Conservation (phyloP, 2,329 filamentous ascomycete genomes). For the Parastagonospora nodorum region DNA sequence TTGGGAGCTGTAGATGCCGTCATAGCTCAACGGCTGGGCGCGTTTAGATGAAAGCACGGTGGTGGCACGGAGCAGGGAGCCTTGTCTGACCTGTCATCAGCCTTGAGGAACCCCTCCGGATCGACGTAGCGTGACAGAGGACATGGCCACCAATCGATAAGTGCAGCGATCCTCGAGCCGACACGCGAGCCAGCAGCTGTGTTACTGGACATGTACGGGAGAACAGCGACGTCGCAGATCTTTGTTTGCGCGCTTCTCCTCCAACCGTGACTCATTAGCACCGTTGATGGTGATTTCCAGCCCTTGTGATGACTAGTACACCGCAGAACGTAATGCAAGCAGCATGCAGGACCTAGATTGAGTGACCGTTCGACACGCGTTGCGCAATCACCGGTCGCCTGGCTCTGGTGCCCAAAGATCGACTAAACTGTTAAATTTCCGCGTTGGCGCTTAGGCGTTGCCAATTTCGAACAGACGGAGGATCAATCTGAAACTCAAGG, state of each 20-base stretch:
- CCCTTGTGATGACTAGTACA: conserved; percentile 8
- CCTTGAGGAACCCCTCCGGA: conserved; percentile 39
- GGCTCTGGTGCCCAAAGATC: conserved; percentile 39
- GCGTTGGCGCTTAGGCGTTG: conserved; percentile 35
- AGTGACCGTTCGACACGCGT: conserved; percentile 35
- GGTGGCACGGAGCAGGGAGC: conserved; percentile 35
- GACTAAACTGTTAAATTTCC: conserved; percentile 43
- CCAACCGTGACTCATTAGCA: conserved; percentile 14
- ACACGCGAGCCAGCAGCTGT: conserved; percentile 25
- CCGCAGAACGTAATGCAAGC: conserved; percentile 18
- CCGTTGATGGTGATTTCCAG: background rate
- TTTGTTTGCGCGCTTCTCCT: conserved; percentile 22
- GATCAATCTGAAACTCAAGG: conserved; percentile 44
- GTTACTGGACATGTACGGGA: conserved; percentile 27
- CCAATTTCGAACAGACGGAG: conserved; percentile 31
- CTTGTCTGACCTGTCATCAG: conserved; percentile 39
- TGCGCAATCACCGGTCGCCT: conserved; percentile 48
- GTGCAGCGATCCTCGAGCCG: conserved; percentile 34
- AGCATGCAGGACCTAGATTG: conserved; percentile 18
- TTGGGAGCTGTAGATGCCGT: conserved; percentile 37
- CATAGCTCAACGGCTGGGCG: conserved; percentile 27
- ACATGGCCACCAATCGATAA: conserved; percentile 49
- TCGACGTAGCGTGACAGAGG: conserved; percentile 40
- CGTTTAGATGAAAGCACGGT: conserved; percentile 26
- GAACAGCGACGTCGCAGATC: conserved; percentile 21